Evolutionary conservation across 371 early-diverging fungal genomes (phyloP).

Genomic region (Rhizopus delemar): DNA sequence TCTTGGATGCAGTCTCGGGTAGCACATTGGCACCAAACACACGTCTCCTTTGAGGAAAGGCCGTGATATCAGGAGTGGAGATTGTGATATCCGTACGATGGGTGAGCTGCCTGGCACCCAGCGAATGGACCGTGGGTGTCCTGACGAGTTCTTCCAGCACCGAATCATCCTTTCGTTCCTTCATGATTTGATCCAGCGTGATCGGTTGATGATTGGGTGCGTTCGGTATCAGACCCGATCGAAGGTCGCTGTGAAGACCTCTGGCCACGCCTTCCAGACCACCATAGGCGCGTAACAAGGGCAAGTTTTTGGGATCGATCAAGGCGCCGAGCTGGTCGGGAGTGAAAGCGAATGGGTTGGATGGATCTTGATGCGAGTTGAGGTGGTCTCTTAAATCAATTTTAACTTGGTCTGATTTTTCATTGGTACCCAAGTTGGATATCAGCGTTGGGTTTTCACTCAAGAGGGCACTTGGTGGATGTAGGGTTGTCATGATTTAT

Average conservation of each 20-base stretch:
- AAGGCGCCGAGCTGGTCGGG: slow-evolving; percentile 50
- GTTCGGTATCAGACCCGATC: slow-evolving; percentile 45
- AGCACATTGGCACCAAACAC: slow-evolving; percentile 63
- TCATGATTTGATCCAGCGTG: slow-evolving; percentile 27
- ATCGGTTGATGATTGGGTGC: slow-evolving; percentile 21
- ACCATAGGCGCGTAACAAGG: slow-evolving; percentile 45
- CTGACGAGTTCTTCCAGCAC: slow-evolving; percentile 24
- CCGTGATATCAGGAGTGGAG: slow-evolving; percentile 15
- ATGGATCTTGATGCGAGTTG: slow-evolving; percentile 41
- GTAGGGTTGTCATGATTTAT: slow-evolving; percentile 10
- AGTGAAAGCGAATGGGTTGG: slow-evolving; percentile 57
- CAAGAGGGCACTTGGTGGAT: slow-evolving; percentile 1
- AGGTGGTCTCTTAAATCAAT: slow-evolving; percentile 31
- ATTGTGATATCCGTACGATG: slow-evolving; percentile 23
- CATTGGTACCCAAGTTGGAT: slow-evolving; percentile 2
- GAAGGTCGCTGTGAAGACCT: slow-evolving; percentile 56
- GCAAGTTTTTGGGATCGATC: slow-evolving; percentile 62
- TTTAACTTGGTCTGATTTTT: slow-evolving; percentile 16
- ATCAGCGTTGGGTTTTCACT: slow-evolving; percentile 32
- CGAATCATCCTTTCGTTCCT: slow-evolving; percentile 18
- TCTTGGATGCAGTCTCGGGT: slow-evolving; percentile 61
- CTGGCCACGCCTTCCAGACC: slow-evolving; percentile 55
- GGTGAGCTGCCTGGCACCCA: slow-evolving; percentile 25
- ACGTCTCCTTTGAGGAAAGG: slow-evolving; percentile 42
- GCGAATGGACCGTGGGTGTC: slow-evolving; percentile 25